Percentiles rank a stretch among this genome's conserved stretches.
phyloP scores from a whole-genome alignment of 75 land plant genomes.

The Cunninghamia lanceolata region DNA sequence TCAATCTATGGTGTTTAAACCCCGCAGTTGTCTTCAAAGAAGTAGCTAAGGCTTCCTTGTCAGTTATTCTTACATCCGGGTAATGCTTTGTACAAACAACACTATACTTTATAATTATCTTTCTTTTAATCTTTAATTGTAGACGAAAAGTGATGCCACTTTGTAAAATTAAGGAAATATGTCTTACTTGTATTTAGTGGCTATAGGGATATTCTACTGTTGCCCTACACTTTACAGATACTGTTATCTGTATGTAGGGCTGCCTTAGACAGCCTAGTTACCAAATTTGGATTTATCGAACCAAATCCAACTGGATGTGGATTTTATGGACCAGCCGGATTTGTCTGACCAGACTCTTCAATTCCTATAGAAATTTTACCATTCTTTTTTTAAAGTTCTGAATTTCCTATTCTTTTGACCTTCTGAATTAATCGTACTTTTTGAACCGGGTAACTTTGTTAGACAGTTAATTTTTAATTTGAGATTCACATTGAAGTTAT shows the following conservation, averaged over 20 bases:
- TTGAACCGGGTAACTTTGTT: background rate
- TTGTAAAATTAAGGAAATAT: background rate
- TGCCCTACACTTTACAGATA: background rate
- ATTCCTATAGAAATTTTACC: too few species aligned
- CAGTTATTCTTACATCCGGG: conserved; percentile 95
- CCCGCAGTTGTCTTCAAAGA: conserved; percentile 91
- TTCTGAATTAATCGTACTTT: too few species aligned
- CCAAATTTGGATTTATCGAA: too few species aligned
- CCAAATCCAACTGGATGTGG: too few species aligned
- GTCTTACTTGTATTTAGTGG: background rate
- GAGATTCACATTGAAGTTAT: background rate
- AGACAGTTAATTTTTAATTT: background rate
- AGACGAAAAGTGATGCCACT: background rate
- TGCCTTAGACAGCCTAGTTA: too few species aligned
- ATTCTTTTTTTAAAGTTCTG: too few species aligned
- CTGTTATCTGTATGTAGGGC: background rate
- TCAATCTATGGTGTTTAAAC: conserved; percentile 92
- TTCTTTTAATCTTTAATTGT: background rate
- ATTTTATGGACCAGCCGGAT: too few species aligned
- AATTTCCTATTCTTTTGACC: too few species aligned
- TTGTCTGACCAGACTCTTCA: too few species aligned
- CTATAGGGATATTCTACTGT: background rate
- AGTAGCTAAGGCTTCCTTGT: conserved; percentile 60
- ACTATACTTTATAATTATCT: background rate
- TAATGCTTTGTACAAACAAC: conserved; percentile 17